These are phyloP conservation scores for Gonapodya prolifera DNA, from an alignment of 192 early-diverging fungal species.

Conservation along the genomic window DNA sequence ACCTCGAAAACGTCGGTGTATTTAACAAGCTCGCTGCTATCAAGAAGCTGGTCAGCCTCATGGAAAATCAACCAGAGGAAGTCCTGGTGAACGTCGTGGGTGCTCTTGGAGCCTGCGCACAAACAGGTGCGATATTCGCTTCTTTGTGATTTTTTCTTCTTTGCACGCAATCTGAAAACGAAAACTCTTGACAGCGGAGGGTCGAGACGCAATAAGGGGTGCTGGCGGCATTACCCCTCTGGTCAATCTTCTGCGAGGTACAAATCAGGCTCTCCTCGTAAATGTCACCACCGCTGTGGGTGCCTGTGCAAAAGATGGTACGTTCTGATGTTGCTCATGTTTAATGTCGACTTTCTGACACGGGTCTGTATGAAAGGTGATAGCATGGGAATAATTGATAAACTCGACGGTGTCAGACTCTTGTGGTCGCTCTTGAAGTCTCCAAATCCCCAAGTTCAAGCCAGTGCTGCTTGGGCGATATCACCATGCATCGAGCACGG, in stretches of 20 bases:
- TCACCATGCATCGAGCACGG: slow-evolving; percentile 57
- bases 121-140: slow-evolving; percentile 26
- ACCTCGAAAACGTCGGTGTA: slow-evolving; percentile 44
- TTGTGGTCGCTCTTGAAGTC: slow-evolving; percentile 54
- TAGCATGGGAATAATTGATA: slow-evolving; percentile 50
- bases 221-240: slow-evolving; percentile 46
- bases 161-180: neutral
- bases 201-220: slow-evolving; percentile 38
- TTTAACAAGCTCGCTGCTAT: slow-evolving; percentile 52
- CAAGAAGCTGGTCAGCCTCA: slow-evolving; percentile 48
- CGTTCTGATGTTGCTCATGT: neutral
- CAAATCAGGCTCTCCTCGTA: slow-evolving; percentile 42
- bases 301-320: slow-evolving; percentile 43
- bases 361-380: slow-evolving; percentile 21
- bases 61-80: slow-evolving; percentile 57
- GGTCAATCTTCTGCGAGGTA: slow-evolving; percentile 43
- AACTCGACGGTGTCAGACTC: slow-evolving; percentile 46
- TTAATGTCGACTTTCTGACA: neutral
- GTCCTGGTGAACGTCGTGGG: slow-evolving; percentile 54
- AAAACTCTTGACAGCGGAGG: slow-evolving; percentile 29
- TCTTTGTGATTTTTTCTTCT: neutral
- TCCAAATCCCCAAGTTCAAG: slow-evolving; percentile 42
- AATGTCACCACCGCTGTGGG: slow-evolving; percentile 53
- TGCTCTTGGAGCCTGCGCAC: slow-evolving; percentile 46
- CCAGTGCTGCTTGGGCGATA: slow-evolving; percentile 52